Evolutionary conservation across 257 asterid genomes (phyloP), one percentile per base, ranked within the genome.

Genomic region (Cordia subcordata): DNA sequence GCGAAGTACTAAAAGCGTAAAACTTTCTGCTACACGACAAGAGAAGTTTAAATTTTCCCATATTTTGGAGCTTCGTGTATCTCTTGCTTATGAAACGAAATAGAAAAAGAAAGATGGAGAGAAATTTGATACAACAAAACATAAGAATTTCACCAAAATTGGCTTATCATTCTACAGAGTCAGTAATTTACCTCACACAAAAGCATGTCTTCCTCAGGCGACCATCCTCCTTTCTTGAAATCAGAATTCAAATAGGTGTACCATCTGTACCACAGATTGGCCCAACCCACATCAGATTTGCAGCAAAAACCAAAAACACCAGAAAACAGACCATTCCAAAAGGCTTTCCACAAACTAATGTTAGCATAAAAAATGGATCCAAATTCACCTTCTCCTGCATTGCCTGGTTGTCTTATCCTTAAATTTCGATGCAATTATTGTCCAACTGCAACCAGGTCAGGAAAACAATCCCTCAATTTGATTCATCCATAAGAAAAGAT

Each of bases 141-240:
- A 27, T 27, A 27, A 27, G 35, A 27, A 27, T 27, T 27, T 27
- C 4, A n/a, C 10, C 54, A 47, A 13, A 16, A 49, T n/a, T 49
- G 13, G 22, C 10, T 49, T 15, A 22, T 9, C 8, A 13, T 52
- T 20, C 51, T 23, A 68, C 47, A 75, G 45, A 64, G 55, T 65
- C 54, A 60, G 12, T 60, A 53, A 53, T 18, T 38, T 75, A 93
- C 99, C 97, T 93, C 95, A 60, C 99, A 93, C 46, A 93, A 74
- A 66, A 93, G 92, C 90, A 85, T 68, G 64, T 93, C 99, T 78
- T 93, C 99, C 78, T 93, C 99, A 39, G 97, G 96, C 18, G 97
- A 87, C 99, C 99, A 93, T 64, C 97, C 99, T 49, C 99, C 99
- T 81, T 84, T 93, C 94, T 93, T 93, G 88, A 93, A 93, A 77